Evolutionary conservation across 2,329 filamentous ascomycete species (phyloP).

Genomic region (Endoconidiophora laricicola): DNA sequence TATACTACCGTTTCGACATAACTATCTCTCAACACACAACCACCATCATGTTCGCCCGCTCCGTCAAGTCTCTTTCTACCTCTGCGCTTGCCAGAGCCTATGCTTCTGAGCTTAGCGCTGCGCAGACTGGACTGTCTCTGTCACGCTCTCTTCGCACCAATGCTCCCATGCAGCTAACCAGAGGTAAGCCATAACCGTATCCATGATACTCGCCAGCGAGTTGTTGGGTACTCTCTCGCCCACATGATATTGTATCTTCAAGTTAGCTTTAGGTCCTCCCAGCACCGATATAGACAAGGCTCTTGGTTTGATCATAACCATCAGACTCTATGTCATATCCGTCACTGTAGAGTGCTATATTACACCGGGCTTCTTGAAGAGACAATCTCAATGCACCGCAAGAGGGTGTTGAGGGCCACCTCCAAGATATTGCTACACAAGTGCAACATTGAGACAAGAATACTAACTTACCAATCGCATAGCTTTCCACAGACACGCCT

Average conservation of each 20-base stretch:
- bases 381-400: background rate
- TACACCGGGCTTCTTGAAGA: background rate
- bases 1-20: background rate
- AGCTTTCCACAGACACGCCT: slow-evolving; percentile 4
- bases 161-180: background rate
- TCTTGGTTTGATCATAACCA: background rate
- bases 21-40: background rate
- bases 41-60: slow-evolving; percentile 10
- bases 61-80: slow-evolving; percentile 7
- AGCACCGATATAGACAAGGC: background rate
- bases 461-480: background rate
- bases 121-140: background rate
- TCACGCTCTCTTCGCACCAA: background rate
- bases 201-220: background rate
- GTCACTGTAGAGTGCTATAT: background rate
- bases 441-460: background rate
- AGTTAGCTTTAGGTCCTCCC: background rate
- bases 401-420: background rate
- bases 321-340: background rate
- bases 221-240: background rate
- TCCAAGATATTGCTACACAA: background rate
- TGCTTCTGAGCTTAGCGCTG: background rate
- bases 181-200: background rate
- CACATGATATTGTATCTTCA: background rate
- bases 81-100: background rate